Base-by-base conservation (phyloP, 2,329 filamentous ascomycete genomes). In the Talaromyces sp. region DNA sequence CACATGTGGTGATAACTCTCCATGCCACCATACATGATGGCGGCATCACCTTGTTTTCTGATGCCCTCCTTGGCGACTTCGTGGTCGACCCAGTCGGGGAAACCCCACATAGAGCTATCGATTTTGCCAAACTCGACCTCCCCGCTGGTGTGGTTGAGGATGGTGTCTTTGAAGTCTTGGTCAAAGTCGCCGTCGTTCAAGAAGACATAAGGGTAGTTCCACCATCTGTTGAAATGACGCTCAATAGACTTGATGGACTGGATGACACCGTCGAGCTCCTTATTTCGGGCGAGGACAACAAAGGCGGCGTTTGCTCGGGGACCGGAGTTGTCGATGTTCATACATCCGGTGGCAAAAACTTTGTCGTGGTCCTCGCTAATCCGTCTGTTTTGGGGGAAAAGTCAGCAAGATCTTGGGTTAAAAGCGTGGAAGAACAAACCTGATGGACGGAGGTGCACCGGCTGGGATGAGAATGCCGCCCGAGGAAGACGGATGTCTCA, bases 1-100 rank as follows among this genome's bases (percentile, higher is more conserved):
- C 95, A 99, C 95, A 99, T 99, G 78, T 96, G 89, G 72, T 99
- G 95, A 74, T 99, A 99, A 78, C 93, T 97, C 77, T 98, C 95
- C 83, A 99, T 89, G 54, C 95, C 95, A 75, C 95, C 95, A 75
- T 98, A 99, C 95, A 99, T 99, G 81, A 99, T 96, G 54, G 95
- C 95, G 57, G 89, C 88, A 76, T 99, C 95, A 67, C 95, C 95
- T 77, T 99, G 95, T 80, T 97, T 96, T 59, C 91, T 87, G 72
- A 99, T 96, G 64, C 94, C 94, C 77, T 99, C 95, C 78, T 93
- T 92, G 67, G 93, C 94, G 59, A 97, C 91, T 75, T 95, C 93
- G 68, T 87, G 86, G 73, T 99, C 93, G 58, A 95, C 90, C 95
- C 95, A 99, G 69, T 97, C 92, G 5, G 95, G 95, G 75, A 89